Evolutionary conservation across 2,329 filamentous ascomycete species (phyloP), one percentile per base, ranked within the genome.

Genomic region (Arthrobotrys sphaeroides): DNA sequence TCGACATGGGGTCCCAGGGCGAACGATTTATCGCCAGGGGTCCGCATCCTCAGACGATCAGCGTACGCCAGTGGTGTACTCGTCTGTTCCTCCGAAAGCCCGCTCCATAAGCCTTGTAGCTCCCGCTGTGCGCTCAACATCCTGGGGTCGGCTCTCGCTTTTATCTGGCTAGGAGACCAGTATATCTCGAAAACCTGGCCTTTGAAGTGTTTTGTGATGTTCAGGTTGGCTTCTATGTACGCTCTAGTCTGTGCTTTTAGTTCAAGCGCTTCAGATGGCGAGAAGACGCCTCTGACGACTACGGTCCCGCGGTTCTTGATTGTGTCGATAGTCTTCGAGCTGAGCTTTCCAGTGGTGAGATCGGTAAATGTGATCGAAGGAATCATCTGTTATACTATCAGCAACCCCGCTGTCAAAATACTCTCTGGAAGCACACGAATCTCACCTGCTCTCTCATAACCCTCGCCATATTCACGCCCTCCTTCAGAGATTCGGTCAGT

Each of bases 1-100:
- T 93, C 91, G 0, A 90, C 84, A 80, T 93, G 91, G 0, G 91
- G 90, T 0, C 91, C 91, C 0, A 93, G 85, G 0, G 90, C 88
- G 78, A 93, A 93, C 1, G 85, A 86, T 0, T 86, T 84, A 80
- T 93, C 91, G 2, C 91, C 91, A 0, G 91, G 91, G 74, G 88
- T 86, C 1, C 91, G 86, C 78, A 93, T 92, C 1, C 90, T 88
- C 10, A 92, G 84, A 0, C 90, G 86, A 79, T 93, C 91, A 0
- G 89, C 90, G 79, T 94, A 93, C 1, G 86, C 83, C 1, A 92
- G 82, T 0, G 90, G 89, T 38, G 89, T 85, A 0, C 86, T 86
- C 6, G 89, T 86, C 6, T 81, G 82, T 0, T 85, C 83, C 0
- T 83, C 78, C 0, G 85, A 82, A 57, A 87, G 83, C 78, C 78